Base-by-base conservation (phyloP, 1,284 basidiomycete genomes). In the Jaminaea rosea region DNA sequence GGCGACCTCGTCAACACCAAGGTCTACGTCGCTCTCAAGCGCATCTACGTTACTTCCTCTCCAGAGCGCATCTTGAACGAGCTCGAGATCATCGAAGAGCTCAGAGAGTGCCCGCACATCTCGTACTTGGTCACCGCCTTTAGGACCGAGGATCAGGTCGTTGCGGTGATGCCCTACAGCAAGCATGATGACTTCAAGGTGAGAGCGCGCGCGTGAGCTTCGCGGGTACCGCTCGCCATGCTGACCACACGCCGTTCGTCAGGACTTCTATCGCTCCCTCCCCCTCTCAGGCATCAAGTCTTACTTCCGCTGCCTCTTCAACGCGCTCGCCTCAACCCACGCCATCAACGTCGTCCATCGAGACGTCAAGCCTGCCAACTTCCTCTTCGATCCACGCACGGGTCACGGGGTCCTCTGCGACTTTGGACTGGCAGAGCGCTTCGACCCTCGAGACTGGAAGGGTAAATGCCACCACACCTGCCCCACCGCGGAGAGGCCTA, bases 281-380 rank as follows among this genome's bases (percentile, higher is more conserved):
- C 82, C 88, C 10, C 80, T 90, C 65, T 77, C 78, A 39, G 83
- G 84, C 28, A 83, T 97, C 51, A 87, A 86, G 69, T 79, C 82
- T 47, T 99, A 98, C 77, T 85, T 98, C 66, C 83, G 85, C 36
- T 92, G 87, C 71, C 83, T 99, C 72, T 85, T 98, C 73, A 84
- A 87, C 19, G 91, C 89, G 1, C 76, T 98, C 48, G 83, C 86
- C 47, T 90, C 93, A 63, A 86, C 89, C 21, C 94, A 98, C 72
- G 77, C 82, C n/a, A 80, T 88, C 46, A 83, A 82, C 6, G 86
- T 98, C 67, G 87, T 98, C 46, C 93, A 98, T 76, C 88, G 93
- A 31, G 93, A 98, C 75, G 88, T 98, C 67, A 98, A 98, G 73
- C 94, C 93, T 15, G 93, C 93, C 56, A 98, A 98, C 75, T 98